Conservation (phyloP, 345 rosid genomes). For the Brassica rapa region DNA sequence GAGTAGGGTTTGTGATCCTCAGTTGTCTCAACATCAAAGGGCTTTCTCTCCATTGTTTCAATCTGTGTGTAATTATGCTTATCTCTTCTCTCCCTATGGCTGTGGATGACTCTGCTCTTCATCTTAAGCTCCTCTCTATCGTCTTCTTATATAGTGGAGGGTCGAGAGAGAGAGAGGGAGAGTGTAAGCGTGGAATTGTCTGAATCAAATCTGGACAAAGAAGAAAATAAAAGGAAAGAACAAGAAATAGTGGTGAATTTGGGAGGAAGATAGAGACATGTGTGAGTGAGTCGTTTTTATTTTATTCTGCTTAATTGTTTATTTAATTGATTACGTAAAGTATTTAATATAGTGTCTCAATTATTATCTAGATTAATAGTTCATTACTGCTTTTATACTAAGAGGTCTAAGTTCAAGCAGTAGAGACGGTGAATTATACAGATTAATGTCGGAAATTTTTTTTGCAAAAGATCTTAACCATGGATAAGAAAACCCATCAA, state of each 20-base stretch:
- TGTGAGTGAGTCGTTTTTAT: slow-evolving; percentile 8
- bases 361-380: background rate
- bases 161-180: background rate
- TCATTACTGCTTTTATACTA: background rate
- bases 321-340: background rate
- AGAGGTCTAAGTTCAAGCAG: background rate
- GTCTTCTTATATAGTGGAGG: slow-evolving; percentile 34
- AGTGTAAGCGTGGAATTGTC: slow-evolving; percentile 11
- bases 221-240: background rate
- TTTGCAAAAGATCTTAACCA: no score
- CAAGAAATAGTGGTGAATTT: background rate
- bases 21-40: slow-evolving; percentile 34
- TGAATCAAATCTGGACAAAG: slow-evolving; percentile 15
- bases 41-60: slow-evolving; percentile 38
- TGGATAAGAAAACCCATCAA: no score
- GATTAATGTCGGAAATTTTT: no score
- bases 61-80: slow-evolving; percentile 21
- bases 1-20: slow-evolving; percentile 28
- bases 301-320: background rate
- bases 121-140: slow-evolving; percentile 16
- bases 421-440: background rate
- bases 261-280: slow-evolving; percentile 27
- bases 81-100: slow-evolving; percentile 35
- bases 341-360: background rate
- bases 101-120: slow-evolving; percentile 34